These are phyloP conservation scores for Scolecobasidium constrictum DNA, from an alignment of 2,329 filamentous ascomycete genomes.

Conservation along the genomic window DNA sequence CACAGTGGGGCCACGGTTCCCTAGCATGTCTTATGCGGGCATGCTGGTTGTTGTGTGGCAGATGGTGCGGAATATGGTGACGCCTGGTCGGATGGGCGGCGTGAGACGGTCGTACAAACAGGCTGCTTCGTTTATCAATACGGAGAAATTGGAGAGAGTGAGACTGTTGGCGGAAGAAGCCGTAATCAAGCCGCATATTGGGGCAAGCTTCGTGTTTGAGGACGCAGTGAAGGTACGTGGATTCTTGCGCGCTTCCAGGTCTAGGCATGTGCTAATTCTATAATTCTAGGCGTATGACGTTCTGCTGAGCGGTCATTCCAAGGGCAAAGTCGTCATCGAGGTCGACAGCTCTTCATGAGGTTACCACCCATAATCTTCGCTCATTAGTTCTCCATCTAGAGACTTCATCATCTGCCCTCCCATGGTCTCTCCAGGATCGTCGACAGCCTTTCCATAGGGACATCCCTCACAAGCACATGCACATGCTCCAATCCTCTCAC, in stretches of 20 bases:
- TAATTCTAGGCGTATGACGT: neutral
- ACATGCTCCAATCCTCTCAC: conserved; percentile 48
- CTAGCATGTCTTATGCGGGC: neutral
- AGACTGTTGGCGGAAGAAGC: neutral
- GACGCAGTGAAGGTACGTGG: too few relatives aligned
- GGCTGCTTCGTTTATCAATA: neutral
- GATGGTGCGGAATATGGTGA: neutral
- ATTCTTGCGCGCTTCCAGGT: too few relatives aligned
- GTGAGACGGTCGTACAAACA: neutral
- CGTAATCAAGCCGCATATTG: neutral
- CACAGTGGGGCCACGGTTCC: neutral
- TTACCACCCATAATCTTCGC: too few relatives aligned
- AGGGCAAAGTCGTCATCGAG: neutral
- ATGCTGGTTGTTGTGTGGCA: neutral
- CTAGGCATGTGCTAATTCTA: too few relatives aligned
- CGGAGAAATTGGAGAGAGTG: neutral
- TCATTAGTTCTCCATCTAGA: too few relatives aligned
- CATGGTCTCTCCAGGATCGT: conserved; percentile 1
- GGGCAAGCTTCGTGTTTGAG: neutral
- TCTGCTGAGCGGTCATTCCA: neutral
- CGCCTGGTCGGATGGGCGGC: neutral
- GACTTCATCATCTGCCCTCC: too few relatives aligned
- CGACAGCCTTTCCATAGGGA: conserved; percentile 3
- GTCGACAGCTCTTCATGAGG: too few relatives aligned
- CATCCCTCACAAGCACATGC: conserved; percentile 41